Percentiles rank a stretch among this genome's conserved stretches.
These are phyloP conservation scores for Fraxinus floribunda DNA, from an alignment of 305 asterid species.

Conservation along the genomic window DNA sequence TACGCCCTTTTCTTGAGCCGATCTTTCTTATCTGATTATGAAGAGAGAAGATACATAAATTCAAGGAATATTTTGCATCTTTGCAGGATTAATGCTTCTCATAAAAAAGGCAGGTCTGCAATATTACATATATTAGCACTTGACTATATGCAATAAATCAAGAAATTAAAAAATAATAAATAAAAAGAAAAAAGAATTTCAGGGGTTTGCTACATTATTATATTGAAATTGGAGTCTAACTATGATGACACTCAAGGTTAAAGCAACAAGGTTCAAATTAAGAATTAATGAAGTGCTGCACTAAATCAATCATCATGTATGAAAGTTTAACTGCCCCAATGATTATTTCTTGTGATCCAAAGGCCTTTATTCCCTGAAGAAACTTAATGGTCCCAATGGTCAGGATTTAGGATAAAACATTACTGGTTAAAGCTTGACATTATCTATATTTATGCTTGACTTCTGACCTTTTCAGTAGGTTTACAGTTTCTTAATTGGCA, in stretches of 20 bases:
- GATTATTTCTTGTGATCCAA: neutral
- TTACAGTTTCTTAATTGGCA: neutral
- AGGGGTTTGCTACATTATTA: neutral
- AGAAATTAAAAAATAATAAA: neutral
- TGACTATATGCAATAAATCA: neutral
- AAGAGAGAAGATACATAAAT: neutral
- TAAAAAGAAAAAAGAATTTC: neutral
- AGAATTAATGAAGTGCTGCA: neutral
- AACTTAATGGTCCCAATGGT: neutral
- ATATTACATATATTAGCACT: neutral
- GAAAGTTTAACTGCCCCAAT: neutral
- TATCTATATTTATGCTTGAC: neutral
- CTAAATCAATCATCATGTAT: neutral
- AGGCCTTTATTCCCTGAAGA: neutral
- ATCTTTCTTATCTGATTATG: constrained; percentile 9
- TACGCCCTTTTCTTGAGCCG: neutral
- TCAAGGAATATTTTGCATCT: neutral
- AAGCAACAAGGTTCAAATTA: neutral
- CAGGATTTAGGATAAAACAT: neutral
- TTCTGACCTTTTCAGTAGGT: neutral
- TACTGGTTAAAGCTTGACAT: neutral
- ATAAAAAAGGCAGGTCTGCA: neutral
- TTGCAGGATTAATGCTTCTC: neutral
- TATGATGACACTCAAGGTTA: neutral
- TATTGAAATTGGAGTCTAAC: neutral